Evolutionary conservation across 805 yeast genomes (phyloP).

Genomic region (Kodamaea nitidulidarum): DNA sequence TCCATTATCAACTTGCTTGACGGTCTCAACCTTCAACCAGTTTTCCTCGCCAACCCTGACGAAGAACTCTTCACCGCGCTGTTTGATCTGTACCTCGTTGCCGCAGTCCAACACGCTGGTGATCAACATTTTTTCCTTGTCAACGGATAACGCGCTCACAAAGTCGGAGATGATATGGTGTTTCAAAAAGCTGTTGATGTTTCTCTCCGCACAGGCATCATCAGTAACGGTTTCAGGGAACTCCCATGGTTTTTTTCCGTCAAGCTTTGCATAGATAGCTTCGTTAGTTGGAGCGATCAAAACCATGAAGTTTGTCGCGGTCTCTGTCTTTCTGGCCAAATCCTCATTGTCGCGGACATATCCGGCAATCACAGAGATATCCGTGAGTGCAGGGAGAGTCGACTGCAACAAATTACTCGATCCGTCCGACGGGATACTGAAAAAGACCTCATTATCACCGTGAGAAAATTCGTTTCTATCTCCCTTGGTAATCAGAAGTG

Average conservation of each 20-base stretch:
- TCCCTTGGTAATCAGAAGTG: not conserved
- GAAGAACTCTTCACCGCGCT: slow-evolving; percentile 17
- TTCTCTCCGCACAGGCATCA: slow-evolving; percentile 47
- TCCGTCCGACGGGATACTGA: slow-evolving; percentile 14
- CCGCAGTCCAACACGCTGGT: slow-evolving; percentile 20
- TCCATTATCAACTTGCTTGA: slow-evolving; percentile 37
- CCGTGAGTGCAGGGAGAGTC: slow-evolving; percentile 31
- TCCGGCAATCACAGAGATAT: slow-evolving; percentile 59
- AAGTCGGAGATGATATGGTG: slow-evolving; percentile 52
- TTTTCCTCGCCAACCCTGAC: slow-evolving; percentile 11
- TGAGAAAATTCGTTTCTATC: not conserved
- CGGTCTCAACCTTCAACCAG: slow-evolving; percentile 22
- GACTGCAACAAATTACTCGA: slow-evolving; percentile 27
- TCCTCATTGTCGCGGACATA: slow-evolving; percentile 63
- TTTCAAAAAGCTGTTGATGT: slow-evolving; percentile 55
- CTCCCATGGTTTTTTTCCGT: slow-evolving; percentile 74
- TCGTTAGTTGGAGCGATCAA: slow-evolving; percentile 70
- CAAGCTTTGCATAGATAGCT: slow-evolving; percentile 44
- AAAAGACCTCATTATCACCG: slow-evolving; percentile 12
- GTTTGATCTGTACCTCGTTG: slow-evolving; percentile 18
- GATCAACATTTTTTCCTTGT: slow-evolving; percentile 13
- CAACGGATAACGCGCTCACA: slow-evolving; percentile 17
- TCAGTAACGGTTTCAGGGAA: slow-evolving; percentile 54
- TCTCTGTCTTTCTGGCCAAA: slow-evolving; percentile 46
- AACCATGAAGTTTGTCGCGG: slow-evolving; percentile 40